These are phyloP conservation scores for sunflower (Helianthus annuus) DNA, from an alignment of 129 eudicot species.

Conservation along the genomic window HanXRQr2.0-SUNRISE NC_035437.2:14099398-14099897, in stretches of 20 bases:
- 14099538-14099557: too few species aligned
- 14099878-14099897: constrained; percentile 5
- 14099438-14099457: too few species aligned
- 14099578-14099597: too few species aligned
- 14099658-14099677: neutral
- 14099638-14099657: neutral
- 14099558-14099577: too few species aligned
- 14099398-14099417: too few species aligned
- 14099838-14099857: constrained; percentile 14
- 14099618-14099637: neutral
- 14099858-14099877: too few species aligned
- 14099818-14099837: neutral
- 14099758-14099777: neutral
- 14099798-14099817: neutral
- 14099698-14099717: neutral
- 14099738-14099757: neutral
- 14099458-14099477: too few species aligned
- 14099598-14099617: neutral
- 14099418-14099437: too few species aligned
- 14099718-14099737: neutral
- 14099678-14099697: neutral
- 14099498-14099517: too few species aligned
- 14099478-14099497: too few species aligned
- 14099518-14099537: too few species aligned
- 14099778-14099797: constrained; percentile 17